These are phyloP conservation scores for Ophiostoma ulmi DNA, from an alignment of 2,329 filamentous ascomycete genomes.

Conservation along the genomic window DNA sequence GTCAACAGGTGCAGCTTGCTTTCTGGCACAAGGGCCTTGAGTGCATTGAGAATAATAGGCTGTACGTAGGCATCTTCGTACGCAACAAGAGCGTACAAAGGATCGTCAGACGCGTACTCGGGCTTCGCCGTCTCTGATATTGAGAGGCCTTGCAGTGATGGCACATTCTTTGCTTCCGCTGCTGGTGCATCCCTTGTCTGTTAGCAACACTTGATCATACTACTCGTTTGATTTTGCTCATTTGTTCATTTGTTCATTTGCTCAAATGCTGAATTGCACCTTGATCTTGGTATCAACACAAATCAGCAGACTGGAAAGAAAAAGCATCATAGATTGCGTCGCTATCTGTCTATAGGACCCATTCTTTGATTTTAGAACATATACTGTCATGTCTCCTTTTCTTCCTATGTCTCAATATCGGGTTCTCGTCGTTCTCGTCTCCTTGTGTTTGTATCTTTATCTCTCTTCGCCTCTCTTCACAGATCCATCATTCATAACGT, in stretches of 20 bases:
- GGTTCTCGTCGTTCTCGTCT: not conserved
- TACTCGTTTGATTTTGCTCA: not conserved
- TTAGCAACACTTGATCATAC: not conserved
- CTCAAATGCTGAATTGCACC: not conserved
- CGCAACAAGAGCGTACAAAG: constrained; percentile 67
- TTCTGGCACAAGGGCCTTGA: constrained; percentile 56
- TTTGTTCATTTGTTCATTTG: too few species aligned
- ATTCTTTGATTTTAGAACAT: not conserved
- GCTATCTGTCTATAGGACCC: constrained; percentile 24
- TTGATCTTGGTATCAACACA: not conserved
- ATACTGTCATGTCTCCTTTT: constrained; percentile 6
- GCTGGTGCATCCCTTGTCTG: constrained; percentile 11
- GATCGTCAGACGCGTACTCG: constrained; percentile 28
- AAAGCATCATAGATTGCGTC: constrained; percentile 18
- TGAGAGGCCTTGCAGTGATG: constrained; percentile 1
- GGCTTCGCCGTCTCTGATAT: not conserved
- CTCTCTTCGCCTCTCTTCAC: not conserved
- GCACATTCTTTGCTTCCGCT: not conserved
- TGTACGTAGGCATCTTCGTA: constrained; percentile 90
- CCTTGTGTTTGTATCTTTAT: not conserved
- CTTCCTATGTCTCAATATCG: not conserved
- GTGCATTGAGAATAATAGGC: constrained; percentile 70
- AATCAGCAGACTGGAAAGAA: not conserved
- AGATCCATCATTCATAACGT: not conserved
- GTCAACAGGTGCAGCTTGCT: constrained; percentile 45